Percentiles rank a stretch among this genome's conserved stretches.
phyloP scores from a whole-genome alignment of 192 early-diverging fungal species.

The Oehlia diaphana region DNA sequence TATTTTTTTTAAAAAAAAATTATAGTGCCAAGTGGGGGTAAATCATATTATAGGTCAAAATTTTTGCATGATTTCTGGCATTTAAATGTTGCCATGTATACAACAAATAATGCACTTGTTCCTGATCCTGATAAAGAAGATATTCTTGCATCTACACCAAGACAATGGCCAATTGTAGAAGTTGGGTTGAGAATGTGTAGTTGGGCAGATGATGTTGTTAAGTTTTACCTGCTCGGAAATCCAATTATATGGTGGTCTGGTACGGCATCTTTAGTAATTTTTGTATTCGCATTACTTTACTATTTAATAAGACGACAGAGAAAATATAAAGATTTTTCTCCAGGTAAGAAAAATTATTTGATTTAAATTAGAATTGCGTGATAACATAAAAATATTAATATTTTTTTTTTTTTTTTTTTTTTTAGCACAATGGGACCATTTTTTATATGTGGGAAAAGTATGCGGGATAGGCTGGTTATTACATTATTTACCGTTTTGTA shows the following conservation, averaged over 20 bases:
- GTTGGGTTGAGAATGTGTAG: slow-evolving; percentile 93
- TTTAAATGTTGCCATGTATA: slow-evolving; percentile 95
- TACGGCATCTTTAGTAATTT: slow-evolving; percentile 53
- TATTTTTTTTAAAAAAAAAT: neutral
- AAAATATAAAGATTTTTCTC: slow-evolving; percentile 53
- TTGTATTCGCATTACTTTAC: slow-evolving; percentile 39
- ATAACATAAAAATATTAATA: neutral
- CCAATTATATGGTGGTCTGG: slow-evolving; percentile 90
- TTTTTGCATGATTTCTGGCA: slow-evolving; percentile 88
- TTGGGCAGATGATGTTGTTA: slow-evolving; percentile 84
- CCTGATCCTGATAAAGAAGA: slow-evolving; percentile 95
- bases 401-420: slow-evolving; percentile 11
- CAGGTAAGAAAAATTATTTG: neutral
- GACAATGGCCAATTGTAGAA: slow-evolving; percentile 85
- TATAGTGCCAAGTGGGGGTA: slow-evolving; percentile 73
- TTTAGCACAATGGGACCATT: slow-evolving; percentile 64
- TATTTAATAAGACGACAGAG: slow-evolving; percentile 70
- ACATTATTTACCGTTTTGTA: slow-evolving; percentile 92
- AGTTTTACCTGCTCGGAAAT: slow-evolving; percentile 91
- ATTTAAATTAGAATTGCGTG: neutral
- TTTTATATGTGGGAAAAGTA: slow-evolving; percentile 68
- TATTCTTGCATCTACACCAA: slow-evolving; percentile 73
- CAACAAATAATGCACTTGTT: slow-evolving; percentile 94
- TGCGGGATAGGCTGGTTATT: slow-evolving; percentile 85
- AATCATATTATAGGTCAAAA: slow-evolving; percentile 62